Base-by-base conservation (phyloP, 495 filamentous ascomycete species). In the Lasiosphaeris hirsuta region DNA sequence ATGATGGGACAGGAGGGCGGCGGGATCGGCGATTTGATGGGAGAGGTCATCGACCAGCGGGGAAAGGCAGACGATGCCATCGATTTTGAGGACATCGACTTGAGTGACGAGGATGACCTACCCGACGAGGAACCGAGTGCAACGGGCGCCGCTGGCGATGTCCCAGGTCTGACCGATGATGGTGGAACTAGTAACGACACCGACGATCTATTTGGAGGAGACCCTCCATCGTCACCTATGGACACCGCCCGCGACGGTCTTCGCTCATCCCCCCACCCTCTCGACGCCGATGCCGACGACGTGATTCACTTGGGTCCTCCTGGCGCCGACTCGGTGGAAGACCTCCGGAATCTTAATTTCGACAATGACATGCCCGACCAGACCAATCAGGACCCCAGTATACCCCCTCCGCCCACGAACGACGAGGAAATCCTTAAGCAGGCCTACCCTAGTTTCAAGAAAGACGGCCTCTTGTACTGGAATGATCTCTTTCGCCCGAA, bases 81-180 rank as follows among this genome's bases (percentile, higher is more conserved):
- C 57, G 94, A 99, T 72, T 99, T 85, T 62, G 92, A 90, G 67
- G 92, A 96, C 69, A 87, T 96, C 69, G 92, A 96, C 70, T 86
- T 96, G 67, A 77, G 75, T 48, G 86, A 87, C 54, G 80, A 65
- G 14, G 63, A 80, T 55, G 86, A 86, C 39, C 67, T 82, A 8
- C 76, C 75, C 61, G 68, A 72, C 33, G 75, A 72, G 42, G 77
- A 73, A 30, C 69, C 67, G 14, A 70, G 64, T 34, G 57, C 63
- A 0, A 63, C 63, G 30, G 66, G 67, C 45, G 61, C 69, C 34
- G 69, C 63, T 10, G 62, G 53, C 37, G 72, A 82, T 61, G 59
- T 70, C 54, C 78, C 75, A 10, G 78, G 73, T 44, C 59, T 81
- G 19, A 78, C 73, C 4, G 76, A 80, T 47, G 80, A 83, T 58